These are phyloP conservation scores for Trametes sp. DNA, from an alignment of 1,284 basidiomycete genomes.

Conservation along the genomic window DNA sequence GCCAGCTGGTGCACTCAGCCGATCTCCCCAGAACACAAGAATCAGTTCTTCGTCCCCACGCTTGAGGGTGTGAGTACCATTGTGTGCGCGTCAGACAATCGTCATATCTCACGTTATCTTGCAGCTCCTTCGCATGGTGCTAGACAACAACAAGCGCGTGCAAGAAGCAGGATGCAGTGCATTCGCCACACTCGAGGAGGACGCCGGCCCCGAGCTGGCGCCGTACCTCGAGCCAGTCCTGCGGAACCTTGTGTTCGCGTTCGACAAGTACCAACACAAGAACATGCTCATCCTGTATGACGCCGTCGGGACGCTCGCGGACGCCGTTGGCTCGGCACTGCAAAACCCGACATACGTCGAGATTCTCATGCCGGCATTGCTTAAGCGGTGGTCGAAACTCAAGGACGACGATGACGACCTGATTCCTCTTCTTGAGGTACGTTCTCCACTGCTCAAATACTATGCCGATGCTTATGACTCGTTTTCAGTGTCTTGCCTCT, in stretches of 20 bases:
- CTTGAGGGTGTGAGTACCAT: slow-evolving; percentile 90
- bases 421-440: slow-evolving; percentile 92
- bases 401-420: slow-evolving; percentile 93
- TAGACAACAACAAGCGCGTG: slow-evolving; percentile 99
- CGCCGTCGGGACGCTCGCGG: slow-evolving; percentile 96
- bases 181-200: slow-evolving; percentile 98
- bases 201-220: slow-evolving; percentile 89
- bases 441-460: slow-evolving; percentile 28
- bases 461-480: slow-evolving; percentile 16
- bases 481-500: slow-evolving; percentile 89
- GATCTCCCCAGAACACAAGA: slow-evolving; percentile 85
- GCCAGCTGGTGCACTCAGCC: slow-evolving; percentile 94
- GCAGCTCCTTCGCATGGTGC: slow-evolving; percentile 95
- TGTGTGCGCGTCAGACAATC: slow-evolving; percentile 17
- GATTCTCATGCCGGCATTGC: slow-evolving; percentile 96
- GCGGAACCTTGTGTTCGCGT: slow-evolving; percentile 94
- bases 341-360: slow-evolving; percentile 90
- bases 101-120: slow-evolving; percentile 18
- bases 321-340: slow-evolving; percentile 91
- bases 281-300: slow-evolving; percentile 99
- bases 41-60: slow-evolving; percentile 92
- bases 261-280: slow-evolving; percentile 99
- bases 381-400: slow-evolving; percentile 88
- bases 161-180: slow-evolving; percentile 99
- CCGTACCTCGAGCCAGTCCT: slow-evolving; percentile 97